Evolutionary conservation across 768 basidiomycete genomes (phyloP).

Genomic region (Pleurotus djamor): DNA sequence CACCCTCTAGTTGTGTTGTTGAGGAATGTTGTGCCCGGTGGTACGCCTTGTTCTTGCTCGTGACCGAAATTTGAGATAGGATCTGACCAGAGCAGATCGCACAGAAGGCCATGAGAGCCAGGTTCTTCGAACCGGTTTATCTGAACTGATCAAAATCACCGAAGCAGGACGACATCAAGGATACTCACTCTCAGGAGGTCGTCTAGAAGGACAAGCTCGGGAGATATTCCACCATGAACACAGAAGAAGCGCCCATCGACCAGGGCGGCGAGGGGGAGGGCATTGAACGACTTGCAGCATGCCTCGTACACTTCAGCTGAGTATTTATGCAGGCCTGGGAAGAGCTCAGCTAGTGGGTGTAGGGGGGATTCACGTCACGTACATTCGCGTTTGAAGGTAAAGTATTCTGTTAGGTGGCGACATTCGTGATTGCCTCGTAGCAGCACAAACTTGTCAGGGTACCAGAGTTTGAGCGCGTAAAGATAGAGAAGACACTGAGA

Average conservation of each 20-base stretch:
- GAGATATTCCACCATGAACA: slow-evolving; percentile 95
- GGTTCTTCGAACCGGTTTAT: slow-evolving; percentile 94
- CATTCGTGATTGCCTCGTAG: slow-evolving; percentile 98
- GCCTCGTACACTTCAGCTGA: slow-evolving; percentile 83
- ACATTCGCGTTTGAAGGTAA: slow-evolving; percentile 98
- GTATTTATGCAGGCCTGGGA: slow-evolving; percentile 86
- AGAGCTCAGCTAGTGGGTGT: neutral
- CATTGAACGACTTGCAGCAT: slow-evolving; percentile 86
- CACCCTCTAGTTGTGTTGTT: slow-evolving; percentile 90
- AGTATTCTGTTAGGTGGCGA: slow-evolving; percentile 94
- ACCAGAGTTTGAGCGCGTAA: slow-evolving; percentile 90
- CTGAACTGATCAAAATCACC: slow-evolving; percentile 33
- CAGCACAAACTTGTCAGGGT: slow-evolving; percentile 78
- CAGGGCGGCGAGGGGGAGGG: slow-evolving; percentile 86
- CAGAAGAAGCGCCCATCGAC: slow-evolving; percentile 97
- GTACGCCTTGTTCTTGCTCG: slow-evolving; percentile 63
- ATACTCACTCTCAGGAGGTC: slow-evolving; percentile 62
- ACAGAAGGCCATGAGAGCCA: slow-evolving; percentile 86
- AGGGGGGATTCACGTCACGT: slow-evolving; percentile 22
- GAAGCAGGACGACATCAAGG: slow-evolving; percentile 2
- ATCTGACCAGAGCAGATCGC: slow-evolving; percentile 96
- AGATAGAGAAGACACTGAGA: slow-evolving; percentile 85
- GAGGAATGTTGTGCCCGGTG: slow-evolving; percentile 58
- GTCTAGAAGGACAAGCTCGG: slow-evolving; percentile 74
- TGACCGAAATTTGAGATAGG: slow-evolving; percentile 88